Evolutionary conservation across 495 filamentous ascomycete genomes (phyloP), one percentile per base, ranked within the genome.

Genomic region (Hypomontagnella submonticulosa): DNA sequence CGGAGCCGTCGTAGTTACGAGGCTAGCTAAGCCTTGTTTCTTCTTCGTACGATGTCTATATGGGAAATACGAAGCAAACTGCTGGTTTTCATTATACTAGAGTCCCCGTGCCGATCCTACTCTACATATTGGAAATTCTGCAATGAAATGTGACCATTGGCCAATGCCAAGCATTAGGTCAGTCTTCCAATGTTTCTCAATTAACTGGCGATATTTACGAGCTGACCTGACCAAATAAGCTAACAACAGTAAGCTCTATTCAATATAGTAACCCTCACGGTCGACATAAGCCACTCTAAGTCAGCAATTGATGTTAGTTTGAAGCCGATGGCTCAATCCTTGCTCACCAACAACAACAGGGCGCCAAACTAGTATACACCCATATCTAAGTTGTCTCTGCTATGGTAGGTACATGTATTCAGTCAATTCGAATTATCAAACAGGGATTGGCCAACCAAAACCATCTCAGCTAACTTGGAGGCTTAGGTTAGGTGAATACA

Each of bases 151-250:
- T 38, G 40, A 57, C 16, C 16, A 20, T 57, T 36, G 3, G 16
- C 12, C n/a, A 33, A 30, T 36, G 42, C 55, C 43, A 37, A 50
- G 32, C 16, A 50, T 47, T 59, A 53, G 32, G 40, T 53, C 18
- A 53, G 20, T 20, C 40, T 36, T 64, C 13, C 40, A 53, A 36
- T 38, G 53, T 50, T 52, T 23, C 19, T 33, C 36, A 13, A 16
- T 58, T 58, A 13, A 42, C 20, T 41, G 60, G 60, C 33, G 20
- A 48, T 37, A 34, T 52, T 41, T 52, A 57, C 48, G 40, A 46
- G 37, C 36, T 43, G 23, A 27, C 23, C 23, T 27, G 23, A 27
- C 10, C 5, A 33, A 63, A 37, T 52, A 27, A 42, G 3, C 30
- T 43, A 41, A 58, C 40, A 42, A 38, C 7, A 42, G 18, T 50